Percentiles rank a stretch among this genome's conserved stretches.
These are phyloP conservation scores for Hypholoma fasciculare DNA, from an alignment of 768 basidiomycete genomes.

Conservation along the genomic window DNA sequence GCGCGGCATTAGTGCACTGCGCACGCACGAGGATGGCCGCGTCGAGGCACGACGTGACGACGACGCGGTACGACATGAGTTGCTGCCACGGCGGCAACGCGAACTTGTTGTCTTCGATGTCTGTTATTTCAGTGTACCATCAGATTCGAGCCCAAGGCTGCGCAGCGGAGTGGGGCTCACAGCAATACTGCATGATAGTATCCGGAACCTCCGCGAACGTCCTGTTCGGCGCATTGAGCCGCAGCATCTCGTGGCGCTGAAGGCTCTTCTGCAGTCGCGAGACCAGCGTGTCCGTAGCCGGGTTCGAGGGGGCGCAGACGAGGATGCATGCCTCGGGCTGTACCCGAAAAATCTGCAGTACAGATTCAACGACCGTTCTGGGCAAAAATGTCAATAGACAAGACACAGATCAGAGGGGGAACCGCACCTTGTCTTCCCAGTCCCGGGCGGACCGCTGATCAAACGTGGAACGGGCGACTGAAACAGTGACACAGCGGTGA, in stretches of 20 bases:
- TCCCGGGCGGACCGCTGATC: slow-evolving; percentile 52
- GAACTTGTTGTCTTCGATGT: slow-evolving; percentile 46
- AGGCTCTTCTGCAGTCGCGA: slow-evolving; percentile 38
- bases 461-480: slow-evolving; percentile 48
- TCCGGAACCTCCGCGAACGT: slow-evolving; percentile 51
- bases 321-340: slow-evolving; percentile 48
- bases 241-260: slow-evolving; percentile 42
- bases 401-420: neutral
- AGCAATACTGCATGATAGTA: slow-evolving; percentile 46
- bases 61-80: slow-evolving; percentile 46
- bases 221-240: slow-evolving; percentile 48
- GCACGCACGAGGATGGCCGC: slow-evolving; percentile 44
- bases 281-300: slow-evolving; percentile 50
- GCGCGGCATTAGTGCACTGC: slow-evolving; percentile 41
- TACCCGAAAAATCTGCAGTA: slow-evolving; percentile 47
- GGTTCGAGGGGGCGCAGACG: slow-evolving; percentile 51
- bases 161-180: slow-evolving; percentile 25
- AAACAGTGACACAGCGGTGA: slow-evolving; percentile 40
- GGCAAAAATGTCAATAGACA: neutral
- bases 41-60: slow-evolving; percentile 48
- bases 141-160: neutral
- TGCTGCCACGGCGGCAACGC: slow-evolving; percentile 45
- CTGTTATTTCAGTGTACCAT: slow-evolving; percentile 21
- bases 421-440: slow-evolving; percentile 49
- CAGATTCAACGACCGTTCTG: slow-evolving; percentile 50